These are phyloP conservation scores for Ceratobasidium sp. DNA, from an alignment of 1,284 basidiomycete species.

Conservation along the genomic window DNA sequence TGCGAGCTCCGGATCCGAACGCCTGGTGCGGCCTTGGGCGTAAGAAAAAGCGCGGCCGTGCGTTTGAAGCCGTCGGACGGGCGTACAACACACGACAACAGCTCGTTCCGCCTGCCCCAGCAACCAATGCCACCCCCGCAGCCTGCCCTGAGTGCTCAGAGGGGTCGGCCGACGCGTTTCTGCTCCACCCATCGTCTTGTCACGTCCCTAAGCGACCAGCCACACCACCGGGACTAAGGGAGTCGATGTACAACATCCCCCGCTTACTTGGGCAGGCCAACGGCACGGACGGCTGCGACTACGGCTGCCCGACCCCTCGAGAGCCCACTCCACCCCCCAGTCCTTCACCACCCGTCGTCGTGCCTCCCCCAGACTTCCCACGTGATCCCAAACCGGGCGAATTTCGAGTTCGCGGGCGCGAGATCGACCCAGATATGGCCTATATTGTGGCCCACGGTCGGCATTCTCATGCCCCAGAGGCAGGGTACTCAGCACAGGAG, in stretches of 20 bases:
- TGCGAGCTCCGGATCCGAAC: not conserved
- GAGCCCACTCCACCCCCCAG: not conserved
- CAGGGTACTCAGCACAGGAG: not conserved
- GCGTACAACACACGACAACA: not conserved
- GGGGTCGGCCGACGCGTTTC: too few relatives aligned
- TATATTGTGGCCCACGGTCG: not conserved
- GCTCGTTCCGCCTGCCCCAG: not conserved
- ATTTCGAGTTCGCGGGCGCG: not conserved
- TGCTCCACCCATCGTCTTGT: not conserved
- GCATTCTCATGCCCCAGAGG: not conserved
- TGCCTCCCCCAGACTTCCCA: not conserved
- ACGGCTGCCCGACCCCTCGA: not conserved
- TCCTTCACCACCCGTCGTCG: too few relatives aligned
- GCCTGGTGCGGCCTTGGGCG: not conserved
- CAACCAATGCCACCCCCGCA: too few relatives aligned
- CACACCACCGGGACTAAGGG: not conserved
- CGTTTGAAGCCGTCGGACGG: slow-evolving; percentile 3
- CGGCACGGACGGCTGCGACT: not conserved
- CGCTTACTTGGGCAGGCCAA: not conserved
- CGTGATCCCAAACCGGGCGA: not conserved
- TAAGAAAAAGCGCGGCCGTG: not conserved
- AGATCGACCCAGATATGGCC: not conserved
- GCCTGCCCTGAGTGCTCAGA: too few relatives aligned
- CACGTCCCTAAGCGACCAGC: not conserved
- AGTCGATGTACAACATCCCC: not conserved